Evolutionary conservation across 2,329 filamentous ascomycete species (phyloP), one percentile per base, ranked within the genome.

Genomic region (Leptodontidium sp.): DNA sequence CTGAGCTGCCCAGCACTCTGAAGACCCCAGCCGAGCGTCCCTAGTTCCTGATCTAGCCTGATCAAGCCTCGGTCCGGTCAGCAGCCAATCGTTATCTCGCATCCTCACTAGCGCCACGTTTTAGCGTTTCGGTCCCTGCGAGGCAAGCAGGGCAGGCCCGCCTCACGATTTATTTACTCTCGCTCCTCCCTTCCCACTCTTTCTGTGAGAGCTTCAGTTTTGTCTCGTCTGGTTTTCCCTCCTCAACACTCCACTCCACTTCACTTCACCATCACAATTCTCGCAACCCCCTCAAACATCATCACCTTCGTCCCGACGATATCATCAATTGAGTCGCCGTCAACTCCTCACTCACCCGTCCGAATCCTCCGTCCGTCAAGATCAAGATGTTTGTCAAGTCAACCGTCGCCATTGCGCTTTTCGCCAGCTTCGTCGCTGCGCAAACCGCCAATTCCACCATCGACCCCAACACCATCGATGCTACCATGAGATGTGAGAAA

Each of bases 371-470:
- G 55, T 43, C 50, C 58, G 24, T 71, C 70, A 75, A 21, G 21
- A 73, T 70, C 70, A 76, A 73, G 66, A 79, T 79, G 77, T 71
- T 77, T 61, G 70, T 69, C 68, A 75, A 74, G 32, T 74, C 76
- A 12, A 63, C 70, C 21, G 69, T 75, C 69, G 73, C 72, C 38
- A 73, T 77, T 35, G 73, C 75, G 59, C 64, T 78, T 9, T 61
- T 77, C 58, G 74, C 75, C 68, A 66, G 71, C 67, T 74, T 70
- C 45, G 71, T 70, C 47, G 70, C 69, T 55, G 74, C 75, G 24
- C 71, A 74, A 53, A 70, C 68, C 45, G 64, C 62, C 68, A 76
- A 77, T 66, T 68, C 69, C 15, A 75, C 77, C 64, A 74, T 78
- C 68, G 71, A 76, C 53, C 72, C 74, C 45, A 69, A 1, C 58